phyloP scores from a whole-genome alignment of 2,329 filamentous ascomycete species.

The Myriosclerotinia duriaeana region DNA sequence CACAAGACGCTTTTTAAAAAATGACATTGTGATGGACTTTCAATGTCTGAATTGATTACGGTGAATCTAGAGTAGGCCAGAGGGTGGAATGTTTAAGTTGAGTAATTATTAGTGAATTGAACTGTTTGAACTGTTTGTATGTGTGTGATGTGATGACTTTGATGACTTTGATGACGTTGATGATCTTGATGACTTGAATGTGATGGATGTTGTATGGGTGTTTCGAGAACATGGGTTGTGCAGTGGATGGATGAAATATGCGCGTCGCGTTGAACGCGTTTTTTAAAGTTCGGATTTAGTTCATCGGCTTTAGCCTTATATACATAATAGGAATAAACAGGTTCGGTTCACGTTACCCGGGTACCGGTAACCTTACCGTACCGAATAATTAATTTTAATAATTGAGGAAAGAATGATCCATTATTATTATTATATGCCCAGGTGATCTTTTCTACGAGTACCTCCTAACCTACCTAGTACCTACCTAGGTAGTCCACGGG shows the following conservation, averaged over 20 bases:
- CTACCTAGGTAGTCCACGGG: no score
- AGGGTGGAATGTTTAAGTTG: no score
- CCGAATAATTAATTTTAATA: conserved; percentile 8
- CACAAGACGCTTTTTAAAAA: conserved; percentile 46
- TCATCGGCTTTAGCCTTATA: not conserved
- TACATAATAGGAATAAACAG: not conserved
- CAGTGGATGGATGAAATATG: no score
- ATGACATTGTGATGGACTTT: conserved; percentile 29
- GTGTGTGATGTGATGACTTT: not conserved
- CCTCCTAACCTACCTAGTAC: no score
- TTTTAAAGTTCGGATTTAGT: not conserved
- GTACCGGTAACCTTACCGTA: not conserved
- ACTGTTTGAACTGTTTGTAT: not conserved
- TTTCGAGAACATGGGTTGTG: no score
- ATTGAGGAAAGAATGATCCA: no score
- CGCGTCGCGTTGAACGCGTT: not conserved
- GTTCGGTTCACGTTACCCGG: conserved; percentile 1
- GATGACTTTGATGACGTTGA: not conserved
- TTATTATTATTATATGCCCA: no score
- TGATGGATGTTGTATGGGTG: not conserved
- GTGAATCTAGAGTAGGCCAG: no score
- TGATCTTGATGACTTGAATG: not conserved
- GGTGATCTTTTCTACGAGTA: no score
- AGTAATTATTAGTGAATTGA: not conserved
- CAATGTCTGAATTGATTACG: not conserved